Conservation (phyloP, 1,139 yeast genomes). For the Protomyces macrosporus region DNA sequence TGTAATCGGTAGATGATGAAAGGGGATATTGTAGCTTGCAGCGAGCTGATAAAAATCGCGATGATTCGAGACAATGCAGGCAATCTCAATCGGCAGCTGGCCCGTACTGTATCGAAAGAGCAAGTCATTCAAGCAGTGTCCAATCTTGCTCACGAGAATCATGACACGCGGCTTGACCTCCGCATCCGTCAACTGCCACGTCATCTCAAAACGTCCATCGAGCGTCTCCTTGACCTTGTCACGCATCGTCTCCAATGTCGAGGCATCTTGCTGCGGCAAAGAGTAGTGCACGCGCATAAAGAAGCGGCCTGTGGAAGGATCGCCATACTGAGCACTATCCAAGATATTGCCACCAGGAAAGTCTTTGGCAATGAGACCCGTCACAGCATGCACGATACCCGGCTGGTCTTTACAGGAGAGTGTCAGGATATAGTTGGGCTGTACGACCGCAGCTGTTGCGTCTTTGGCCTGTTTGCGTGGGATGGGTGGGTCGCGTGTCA, state of each 20-base stretch:
- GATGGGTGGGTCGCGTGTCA: background rate
- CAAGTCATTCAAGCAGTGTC: slow-evolving; percentile 19
- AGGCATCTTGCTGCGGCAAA: background rate
- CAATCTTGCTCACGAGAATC: slow-evolving; percentile 21
- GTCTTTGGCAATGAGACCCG: slow-evolving; percentile 11
- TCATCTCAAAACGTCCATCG: slow-evolving; percentile 7
- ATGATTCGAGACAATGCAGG: slow-evolving; percentile 22
- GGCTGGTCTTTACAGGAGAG: slow-evolving; percentile 19
- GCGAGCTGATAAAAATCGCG: slow-evolving; percentile 21
- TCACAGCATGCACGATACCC: slow-evolving; percentile 22
- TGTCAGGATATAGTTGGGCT: slow-evolving; percentile 14
- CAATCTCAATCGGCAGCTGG: slow-evolving; percentile 21
- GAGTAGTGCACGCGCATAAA: slow-evolving; percentile 23
- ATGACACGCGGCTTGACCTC: slow-evolving; percentile 20
- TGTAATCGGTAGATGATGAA: slow-evolving; percentile 20
- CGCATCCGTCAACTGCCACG: slow-evolving; percentile 18
- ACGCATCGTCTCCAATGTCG: slow-evolving; percentile 6
- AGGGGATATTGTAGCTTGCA: slow-evolving; percentile 24
- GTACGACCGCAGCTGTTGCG: background rate
- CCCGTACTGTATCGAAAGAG: slow-evolving; percentile 22
- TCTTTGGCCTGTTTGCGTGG: background rate
- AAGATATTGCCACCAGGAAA: slow-evolving; percentile 11
- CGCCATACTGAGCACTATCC: slow-evolving; percentile 24
- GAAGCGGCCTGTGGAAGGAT: slow-evolving; percentile 18
- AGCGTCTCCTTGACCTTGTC: background rate